A percentile compares a stretch with the other conserved stretches of the same genome.
phyloP scores from a whole-genome alignment of 2,329 filamentous ascomycete genomes.

The Colletotrichum euphorbiae region DNA sequence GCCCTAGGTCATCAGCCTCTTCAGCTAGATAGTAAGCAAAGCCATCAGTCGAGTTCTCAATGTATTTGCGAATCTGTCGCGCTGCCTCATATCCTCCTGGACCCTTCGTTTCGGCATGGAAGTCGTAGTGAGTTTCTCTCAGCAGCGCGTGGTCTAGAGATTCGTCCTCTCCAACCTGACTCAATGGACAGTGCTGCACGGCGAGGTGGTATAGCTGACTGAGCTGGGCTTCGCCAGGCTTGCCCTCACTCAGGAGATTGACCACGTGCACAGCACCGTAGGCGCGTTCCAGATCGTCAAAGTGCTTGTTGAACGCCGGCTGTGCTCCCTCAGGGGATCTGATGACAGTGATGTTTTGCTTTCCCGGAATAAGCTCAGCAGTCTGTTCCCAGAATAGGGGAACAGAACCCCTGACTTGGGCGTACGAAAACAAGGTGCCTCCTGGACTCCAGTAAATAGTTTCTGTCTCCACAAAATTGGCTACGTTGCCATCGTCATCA shows the following conservation, averaged over 20 bases:
- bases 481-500: slow-evolving; percentile 96
- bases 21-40: slow-evolving; percentile 95
- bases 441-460: slow-evolving; percentile 89
- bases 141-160: slow-evolving; percentile 79
- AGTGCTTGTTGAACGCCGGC: slow-evolving; percentile 95
- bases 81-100: slow-evolving; percentile 91
- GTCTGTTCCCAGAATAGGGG: slow-evolving; percentile 98
- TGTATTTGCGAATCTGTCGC: slow-evolving; percentile 82
- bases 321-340: slow-evolving; percentile 91
- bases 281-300: slow-evolving; percentile 83
- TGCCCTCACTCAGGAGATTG: slow-evolving; percentile 92
- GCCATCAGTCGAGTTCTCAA: slow-evolving; percentile 81
- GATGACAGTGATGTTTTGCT: slow-evolving; percentile 94
- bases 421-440: slow-evolving; percentile 88
- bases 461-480: slow-evolving; percentile 99
- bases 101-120: slow-evolving; percentile 92
- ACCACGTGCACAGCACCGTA: slow-evolving; percentile 95
- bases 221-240: slow-evolving; percentile 86
- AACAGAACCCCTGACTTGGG: slow-evolving; percentile 91
- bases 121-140: slow-evolving; percentile 90
- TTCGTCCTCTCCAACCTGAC: slow-evolving; percentile 65
- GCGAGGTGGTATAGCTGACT: slow-evolving; percentile 84
- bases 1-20: slow-evolving; percentile 68
- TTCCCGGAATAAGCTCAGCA: slow-evolving; percentile 86
- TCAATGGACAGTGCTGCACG: slow-evolving; percentile 79